phyloP scores from a whole-genome alignment of 1,139 yeast species.

The Suhomyces guaymorum region DNA sequence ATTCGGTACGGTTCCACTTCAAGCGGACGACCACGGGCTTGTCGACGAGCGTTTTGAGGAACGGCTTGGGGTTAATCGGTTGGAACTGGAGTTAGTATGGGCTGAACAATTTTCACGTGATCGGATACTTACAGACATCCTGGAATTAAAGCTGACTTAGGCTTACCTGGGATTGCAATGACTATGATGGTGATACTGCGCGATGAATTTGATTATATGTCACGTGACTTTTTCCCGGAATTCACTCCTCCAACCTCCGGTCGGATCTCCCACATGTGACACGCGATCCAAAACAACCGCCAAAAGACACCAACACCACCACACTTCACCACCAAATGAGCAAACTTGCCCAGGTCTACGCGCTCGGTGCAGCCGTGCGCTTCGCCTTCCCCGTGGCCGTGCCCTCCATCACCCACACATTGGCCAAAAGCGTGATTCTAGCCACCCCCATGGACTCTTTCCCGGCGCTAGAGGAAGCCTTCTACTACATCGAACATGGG shows the following conservation, averaged over 20 bases:
- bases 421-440: slow-evolving; percentile 56
- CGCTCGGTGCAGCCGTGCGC: slow-evolving; percentile 34
- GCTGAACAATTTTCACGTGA: not conserved
- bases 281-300: slow-evolving; percentile 6
- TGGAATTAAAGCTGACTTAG: no score
- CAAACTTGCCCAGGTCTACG: slow-evolving; percentile 23
- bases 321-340: no score
- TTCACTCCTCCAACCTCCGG: no score
- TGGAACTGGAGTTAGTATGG: slow-evolving; percentile 46
- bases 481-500: slow-evolving; percentile 61
- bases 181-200: no score
- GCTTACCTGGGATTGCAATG: no score
- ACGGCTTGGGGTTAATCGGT: slow-evolving; percentile 91
- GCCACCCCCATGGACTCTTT: slow-evolving; percentile 79
- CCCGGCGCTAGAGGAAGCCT: slow-evolving; percentile 72
- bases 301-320: not conserved
- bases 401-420: slow-evolving; percentile 31
- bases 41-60: slow-evolving; percentile 70
- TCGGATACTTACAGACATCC: slow-evolving; percentile 10
- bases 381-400: slow-evolving; percentile 34
- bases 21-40: slow-evolving; percentile 77
- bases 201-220: no score
- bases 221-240: no score
- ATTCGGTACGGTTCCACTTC: slow-evolving; percentile 93
- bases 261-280: no score